Evolutionary conservation across 345 rosid species (phyloP), one percentile per base, ranked within the genome.

Genomic region (Moricandia moricandioides): DNA sequence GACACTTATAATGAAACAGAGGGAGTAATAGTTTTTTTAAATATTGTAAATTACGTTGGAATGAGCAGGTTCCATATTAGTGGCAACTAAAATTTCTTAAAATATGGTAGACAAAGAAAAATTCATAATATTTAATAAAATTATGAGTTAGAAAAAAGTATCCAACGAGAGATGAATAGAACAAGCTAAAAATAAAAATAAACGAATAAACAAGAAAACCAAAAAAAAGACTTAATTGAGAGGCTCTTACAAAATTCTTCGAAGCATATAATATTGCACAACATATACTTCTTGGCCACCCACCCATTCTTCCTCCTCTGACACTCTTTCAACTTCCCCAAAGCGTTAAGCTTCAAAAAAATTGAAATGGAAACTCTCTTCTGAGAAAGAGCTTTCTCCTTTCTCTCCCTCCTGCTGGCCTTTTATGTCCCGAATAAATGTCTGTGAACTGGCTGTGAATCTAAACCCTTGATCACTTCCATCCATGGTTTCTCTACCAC

Each of bases 401-500:
- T 5, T 47, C 17, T 47, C 62, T 8, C 43, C n/a, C 7, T 51
- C 61, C 8, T 14, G 8, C 21, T 9, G 51, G 5, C 51, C 9
- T 0, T 0, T 80, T 80, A 95, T 70, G 96, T 81, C 71, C 99
- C 99, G 55, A 70, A 95, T 67, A 95, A 79, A 86, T 92, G 97
- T 85, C 96, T 92, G 90, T 95, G 97, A 57, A 95, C 89, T 47
- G 99, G 97, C 39, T 85, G 81, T 40, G 96, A 68, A 47, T 92
- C 93, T 10, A 95, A 85, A 51, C 73, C 66, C 80, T 88, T 89
- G 66, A 92, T 80, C 77, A 92, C 98, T 64, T 90, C 92, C 82
- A 85, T 78, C 99, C 99, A 95, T 13, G 97, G 96, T 80, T 88
- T 92, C 87, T 95, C 97, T 58, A 92, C 43, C 60, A 90, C 84